A percentile compares a stretch with the other conserved stretches of the same genome.
phyloP scores from a whole-genome alignment of 2,329 filamentous ascomycete species.

The Gremmenia infestans region DNA sequence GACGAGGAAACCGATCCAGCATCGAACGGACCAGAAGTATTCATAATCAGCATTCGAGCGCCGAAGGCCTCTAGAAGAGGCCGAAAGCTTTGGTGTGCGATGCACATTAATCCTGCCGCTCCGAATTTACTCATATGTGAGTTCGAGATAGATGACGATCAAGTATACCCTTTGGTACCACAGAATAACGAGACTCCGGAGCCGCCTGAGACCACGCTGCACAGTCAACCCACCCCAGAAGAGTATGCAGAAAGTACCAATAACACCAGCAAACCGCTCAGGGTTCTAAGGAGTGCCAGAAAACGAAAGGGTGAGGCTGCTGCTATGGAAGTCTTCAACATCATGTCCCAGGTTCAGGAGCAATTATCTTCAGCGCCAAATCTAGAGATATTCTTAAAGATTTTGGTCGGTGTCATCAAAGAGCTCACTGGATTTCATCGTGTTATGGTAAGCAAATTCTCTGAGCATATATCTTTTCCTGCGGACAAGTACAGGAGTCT shows the following conservation, averaged over 20 bases:
- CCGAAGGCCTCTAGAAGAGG: conserved; percentile 40
- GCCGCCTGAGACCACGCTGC: conserved; percentile 67
- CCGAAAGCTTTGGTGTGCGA: conserved; percentile 79
- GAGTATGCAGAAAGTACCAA: conserved; percentile 73
- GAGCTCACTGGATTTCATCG: conserved; percentile 88
- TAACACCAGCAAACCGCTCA: conserved; percentile 69
- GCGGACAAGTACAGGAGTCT: too few species aligned
- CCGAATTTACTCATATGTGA: conserved; percentile 76
- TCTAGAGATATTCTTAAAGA: conserved; percentile 70
- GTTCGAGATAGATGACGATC: conserved; percentile 80
- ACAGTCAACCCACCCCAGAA: conserved; percentile 66
- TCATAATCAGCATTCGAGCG: conserved; percentile 67
- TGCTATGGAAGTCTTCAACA: conserved; percentile 86
- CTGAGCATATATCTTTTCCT: too few species aligned
- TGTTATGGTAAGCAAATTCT: conserved; percentile 54
- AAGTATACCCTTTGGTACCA: conserved; percentile 61
- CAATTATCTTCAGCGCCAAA: conserved; percentile 70
- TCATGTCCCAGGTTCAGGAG: conserved; percentile 88
- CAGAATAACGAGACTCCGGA: conserved; percentile 54
- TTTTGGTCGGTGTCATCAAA: conserved; percentile 79
- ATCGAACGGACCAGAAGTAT: conserved; percentile 78
- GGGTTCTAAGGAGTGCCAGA: conserved; percentile 68
- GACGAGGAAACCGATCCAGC: conserved; percentile 75
- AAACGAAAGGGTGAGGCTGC: conserved; percentile 73
- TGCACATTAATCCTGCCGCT: conserved; percentile 67